phyloP scores from a whole-genome alignment of 306 rosid species.

The Rubus idaeus region DNA sequence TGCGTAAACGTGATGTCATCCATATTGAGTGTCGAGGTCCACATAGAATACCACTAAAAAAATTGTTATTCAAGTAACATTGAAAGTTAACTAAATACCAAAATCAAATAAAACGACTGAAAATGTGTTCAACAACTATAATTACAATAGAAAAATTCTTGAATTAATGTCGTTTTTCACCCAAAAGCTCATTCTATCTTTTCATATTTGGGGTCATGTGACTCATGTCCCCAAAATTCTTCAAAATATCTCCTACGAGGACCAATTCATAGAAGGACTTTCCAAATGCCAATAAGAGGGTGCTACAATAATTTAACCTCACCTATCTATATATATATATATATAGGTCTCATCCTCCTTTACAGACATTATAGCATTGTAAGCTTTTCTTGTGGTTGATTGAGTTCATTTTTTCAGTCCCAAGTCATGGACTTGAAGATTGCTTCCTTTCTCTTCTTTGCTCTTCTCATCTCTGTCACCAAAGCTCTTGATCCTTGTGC shows the following conservation, averaged over 20 bases:
- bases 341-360: conserved; percentile 22
- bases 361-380: conserved; percentile 17
- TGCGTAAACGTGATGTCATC: too few relatives aligned
- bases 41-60: too few relatives aligned
- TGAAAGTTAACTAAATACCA: too few relatives aligned
- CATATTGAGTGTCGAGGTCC: too few relatives aligned
- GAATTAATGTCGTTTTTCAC: too few relatives aligned
- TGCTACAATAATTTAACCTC: conserved; percentile 23
- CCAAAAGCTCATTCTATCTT: too few relatives aligned
- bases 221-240: background rate
- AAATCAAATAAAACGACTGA: too few relatives aligned
- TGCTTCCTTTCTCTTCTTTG: conserved; percentile 26
- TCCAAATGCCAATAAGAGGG: conserved; percentile 26
- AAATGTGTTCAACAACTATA: too few relatives aligned
- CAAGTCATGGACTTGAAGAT: conserved; percentile 48
- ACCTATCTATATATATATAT: background rate
- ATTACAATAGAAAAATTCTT: too few relatives aligned
- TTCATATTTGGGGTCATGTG: background rate
- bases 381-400: conserved; percentile 11
- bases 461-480: conserved; percentile 23
- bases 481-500: conserved; percentile 57
- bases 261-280: background rate
- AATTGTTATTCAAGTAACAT: too few relatives aligned
- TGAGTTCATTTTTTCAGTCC: conserved; percentile 1
- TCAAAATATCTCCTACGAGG: background rate